A percentile compares a stretch with the other conserved stretches of the same genome.
Conservation (phyloP, 2,329 filamentous ascomycete species). For the Monilinia polystroma region DNA sequence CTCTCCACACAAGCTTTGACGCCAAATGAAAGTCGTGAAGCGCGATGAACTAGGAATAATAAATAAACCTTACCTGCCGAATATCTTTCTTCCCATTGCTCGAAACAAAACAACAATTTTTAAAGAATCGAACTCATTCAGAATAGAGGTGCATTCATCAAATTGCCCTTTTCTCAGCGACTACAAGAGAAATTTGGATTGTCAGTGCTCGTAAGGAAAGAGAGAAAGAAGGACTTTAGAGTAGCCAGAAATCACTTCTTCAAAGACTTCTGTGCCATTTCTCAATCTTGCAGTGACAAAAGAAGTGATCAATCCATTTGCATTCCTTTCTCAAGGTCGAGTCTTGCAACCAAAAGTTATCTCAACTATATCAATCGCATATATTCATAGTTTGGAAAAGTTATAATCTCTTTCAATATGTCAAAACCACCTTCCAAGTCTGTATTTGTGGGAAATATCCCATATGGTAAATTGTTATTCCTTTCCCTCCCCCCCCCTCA, state of each 20-base stretch:
- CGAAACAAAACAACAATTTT: slow-evolving; percentile 4
- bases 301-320: slow-evolving; percentile 25
- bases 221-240: slow-evolving; percentile 33
- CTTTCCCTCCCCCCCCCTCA: slow-evolving; percentile 3
- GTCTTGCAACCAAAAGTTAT: slow-evolving; percentile 29
- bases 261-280: slow-evolving; percentile 42
- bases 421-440: slow-evolving; percentile 75
- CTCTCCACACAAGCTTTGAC: slow-evolving; percentile 23
- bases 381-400: slow-evolving; percentile 22
- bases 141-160: not conserved
- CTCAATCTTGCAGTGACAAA: slow-evolving; percentile 24
- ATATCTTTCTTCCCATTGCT: not conserved
- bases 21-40: slow-evolving; percentile 9
- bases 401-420: slow-evolving; percentile 50
- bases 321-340: slow-evolving; percentile 32
- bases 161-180: not conserved
- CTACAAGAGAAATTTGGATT: slow-evolving; percentile 17
- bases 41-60: slow-evolving; percentile 12
- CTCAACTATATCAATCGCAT: slow-evolving; percentile 25
- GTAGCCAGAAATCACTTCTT: slow-evolving; percentile 41
- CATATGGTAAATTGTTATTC: slow-evolving; percentile 59
- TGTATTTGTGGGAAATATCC: slow-evolving; percentile 83
- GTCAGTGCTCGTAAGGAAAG: slow-evolving; percentile 5
- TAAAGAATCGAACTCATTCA: slow-evolving; percentile 1
- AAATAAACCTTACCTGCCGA: not conserved